Conservation (phyloP, 331 rosid genomes). For the Dryas integrifolia region DNA sequence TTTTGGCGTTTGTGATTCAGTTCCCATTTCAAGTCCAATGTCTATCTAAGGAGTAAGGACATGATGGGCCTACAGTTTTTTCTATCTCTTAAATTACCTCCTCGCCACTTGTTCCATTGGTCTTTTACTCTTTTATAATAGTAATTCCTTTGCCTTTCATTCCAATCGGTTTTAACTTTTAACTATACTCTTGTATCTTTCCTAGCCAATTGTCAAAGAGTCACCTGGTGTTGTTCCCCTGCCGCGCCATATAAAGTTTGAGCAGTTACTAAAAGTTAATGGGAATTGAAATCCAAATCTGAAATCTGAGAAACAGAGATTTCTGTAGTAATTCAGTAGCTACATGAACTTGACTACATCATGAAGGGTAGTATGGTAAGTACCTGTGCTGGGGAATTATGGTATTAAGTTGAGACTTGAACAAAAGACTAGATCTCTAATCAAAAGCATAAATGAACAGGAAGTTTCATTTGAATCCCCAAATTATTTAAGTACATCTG, state of each 20-base stretch:
- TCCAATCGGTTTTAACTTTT: too few species aligned
- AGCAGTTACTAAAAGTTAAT: background rate
- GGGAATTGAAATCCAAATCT: background rate
- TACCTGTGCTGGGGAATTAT: too few species aligned
- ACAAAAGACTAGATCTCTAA: conserved; percentile 14
- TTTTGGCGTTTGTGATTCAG: background rate
- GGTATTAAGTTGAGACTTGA: background rate
- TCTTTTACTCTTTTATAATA: too few species aligned
- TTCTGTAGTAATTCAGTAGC: background rate
- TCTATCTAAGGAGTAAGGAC: background rate
- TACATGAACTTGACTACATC: background rate
- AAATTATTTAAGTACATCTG: conserved; percentile 53
- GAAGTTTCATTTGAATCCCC: conserved; percentile 37
- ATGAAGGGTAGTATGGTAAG: too few species aligned
- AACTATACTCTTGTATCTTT: background rate
- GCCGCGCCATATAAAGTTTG: background rate
- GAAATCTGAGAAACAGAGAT: background rate
- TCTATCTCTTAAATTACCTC: background rate
- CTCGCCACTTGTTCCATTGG: background rate
- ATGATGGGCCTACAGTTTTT: conserved; percentile 8
- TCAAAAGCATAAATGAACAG: conserved; percentile 17
- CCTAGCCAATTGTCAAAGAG: background rate
- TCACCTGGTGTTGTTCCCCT: too few species aligned
- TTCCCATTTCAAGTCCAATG: background rate
- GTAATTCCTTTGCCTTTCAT: too few species aligned